Percentiles rank a stretch among this genome's conserved stretches.
These are phyloP conservation scores for Umbelopsis vinacea DNA, from an alignment of 192 early-diverging fungal species.

Conservation along the genomic window DNA sequence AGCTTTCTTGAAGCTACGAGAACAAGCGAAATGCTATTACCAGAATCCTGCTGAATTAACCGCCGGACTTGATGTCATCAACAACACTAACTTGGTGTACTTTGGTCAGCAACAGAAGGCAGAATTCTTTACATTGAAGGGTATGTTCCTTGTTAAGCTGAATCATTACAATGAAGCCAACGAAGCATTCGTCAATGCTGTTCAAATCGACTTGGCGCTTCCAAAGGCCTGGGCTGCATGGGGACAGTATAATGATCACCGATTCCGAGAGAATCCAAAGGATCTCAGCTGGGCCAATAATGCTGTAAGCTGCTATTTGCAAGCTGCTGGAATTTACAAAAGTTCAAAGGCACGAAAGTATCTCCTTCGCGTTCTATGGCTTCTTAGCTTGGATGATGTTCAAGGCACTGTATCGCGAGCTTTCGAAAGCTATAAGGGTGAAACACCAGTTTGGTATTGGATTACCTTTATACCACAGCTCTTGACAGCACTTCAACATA, in stretches of 20 bases:
- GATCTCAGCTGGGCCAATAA: conserved; percentile 84
- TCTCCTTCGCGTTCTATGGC: conserved; percentile 91
- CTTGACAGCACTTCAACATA: conserved; percentile 74
- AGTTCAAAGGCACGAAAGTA: conserved; percentile 87
- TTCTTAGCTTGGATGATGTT: conserved; percentile 87
- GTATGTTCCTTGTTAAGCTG: conserved; percentile 91
- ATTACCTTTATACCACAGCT: conserved; percentile 98
- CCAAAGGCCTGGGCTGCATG: conserved; percentile 96
- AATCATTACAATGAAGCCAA: conserved; percentile 86
- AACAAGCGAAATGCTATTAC: conserved; percentile 99
- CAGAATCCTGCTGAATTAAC: conserved; percentile 86
- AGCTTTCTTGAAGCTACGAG: conserved; percentile 93
- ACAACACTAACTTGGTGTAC: conserved; percentile 98
- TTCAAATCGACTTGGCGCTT: conserved; percentile 87
- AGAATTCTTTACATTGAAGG: conserved; percentile 98
- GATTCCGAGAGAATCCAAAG: conserved; percentile 83
- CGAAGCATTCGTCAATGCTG: conserved; percentile 86
- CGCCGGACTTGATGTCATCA: conserved; percentile 95
- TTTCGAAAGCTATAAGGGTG: conserved; percentile 90
- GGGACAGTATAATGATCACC: conserved; percentile 93
- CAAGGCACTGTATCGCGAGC: conserved; percentile 74
- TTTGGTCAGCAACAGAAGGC: conserved; percentile 92
- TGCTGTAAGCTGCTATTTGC: conserved; percentile 95
- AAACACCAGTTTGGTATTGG: conserved; percentile 97
- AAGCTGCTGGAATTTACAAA: conserved; percentile 90